Base-by-base conservation (phyloP, 345 rosid genomes). In the Orychophragmus violaceus region DNA sequence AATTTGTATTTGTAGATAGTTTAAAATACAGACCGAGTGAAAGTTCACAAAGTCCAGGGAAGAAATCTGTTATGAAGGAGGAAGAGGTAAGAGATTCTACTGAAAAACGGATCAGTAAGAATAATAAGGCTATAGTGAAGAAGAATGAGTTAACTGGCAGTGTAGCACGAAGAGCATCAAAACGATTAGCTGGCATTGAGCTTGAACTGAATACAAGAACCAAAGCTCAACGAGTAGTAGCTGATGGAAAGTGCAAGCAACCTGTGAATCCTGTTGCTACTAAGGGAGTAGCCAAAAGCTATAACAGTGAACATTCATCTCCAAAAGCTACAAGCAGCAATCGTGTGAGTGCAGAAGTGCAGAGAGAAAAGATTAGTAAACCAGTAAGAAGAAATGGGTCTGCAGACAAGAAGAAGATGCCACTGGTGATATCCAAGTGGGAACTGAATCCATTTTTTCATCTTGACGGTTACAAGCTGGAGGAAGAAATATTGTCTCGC, bases 131-230 rank as follows among this genome's bases (percentile, higher is more conserved):
- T 58, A 78, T 61, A 71, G 74, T 13, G 61, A 53, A 48, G 66
- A 79, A 60, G 68, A 36, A 39, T 8, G 65, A 58, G 16, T 35
- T 68, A 45, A 17, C 30, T 36, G 17, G 67, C 19, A 68, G 18
- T 36, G 49, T 78, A 57, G 82, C 93, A 36, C 84, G 88, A 29
- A 81, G 96, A 58, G 70, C 90, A 69, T 95, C 99, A 70, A 91
- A 84, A 75, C 84, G 97, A 16, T 91, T 95, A 66, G 92, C 99
- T 75, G 97, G 96, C 35, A 62, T 90, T 59, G 83, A 84, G 42
- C 87, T 83, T 58, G 85, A 88, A 75, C 75, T 84, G 28, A 72
- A 81, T 69, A 41, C 80, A 65, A 77, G 61, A 54, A 63, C 71
- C 33, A 77, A 87, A 66, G 82, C 68, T 27, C 76, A 64, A 66